Conservation (phyloP, 1,284 basidiomycete species). For the Tremellales sp. region DNA sequence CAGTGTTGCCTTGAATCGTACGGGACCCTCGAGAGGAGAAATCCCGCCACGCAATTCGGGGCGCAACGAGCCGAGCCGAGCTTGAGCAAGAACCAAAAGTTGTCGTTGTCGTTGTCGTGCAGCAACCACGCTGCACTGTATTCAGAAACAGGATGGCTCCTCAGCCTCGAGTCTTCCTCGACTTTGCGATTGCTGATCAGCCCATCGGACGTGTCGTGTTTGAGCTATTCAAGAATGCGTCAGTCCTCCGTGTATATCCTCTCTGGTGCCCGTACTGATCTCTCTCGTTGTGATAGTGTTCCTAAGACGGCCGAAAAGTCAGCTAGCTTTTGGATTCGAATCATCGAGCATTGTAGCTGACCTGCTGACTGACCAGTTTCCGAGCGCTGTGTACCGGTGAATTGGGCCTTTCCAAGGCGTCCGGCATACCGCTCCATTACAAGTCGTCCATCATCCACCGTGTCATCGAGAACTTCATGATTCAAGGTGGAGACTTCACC, state of each 20-base stretch:
- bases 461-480: constrained; percentile 81
- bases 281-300: constrained; percentile 50
- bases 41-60: no score
- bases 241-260: constrained; percentile 5
- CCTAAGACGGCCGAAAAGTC: constrained; percentile 86
- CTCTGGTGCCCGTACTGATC: background rate
- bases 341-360: background rate
- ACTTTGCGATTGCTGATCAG: constrained; percentile 61
- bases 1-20: no score
- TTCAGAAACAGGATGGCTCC: constrained; percentile 12
- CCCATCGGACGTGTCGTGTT: constrained; percentile 68
- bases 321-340: constrained; percentile 16
- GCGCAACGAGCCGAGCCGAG: no score
- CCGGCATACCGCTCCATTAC: constrained; percentile 71
- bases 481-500: constrained; percentile 69
- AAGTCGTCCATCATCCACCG: constrained; percentile 74
- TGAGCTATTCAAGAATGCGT: constrained; percentile 65
- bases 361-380: constrained; percentile 57
- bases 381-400: constrained; percentile 84
- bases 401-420: constrained; percentile 63
- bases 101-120: no score
- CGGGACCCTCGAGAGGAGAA: no score
- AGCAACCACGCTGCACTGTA: no score
- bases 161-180: constrained; percentile 60
- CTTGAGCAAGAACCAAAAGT: no score